A percentile compares a stretch with the other conserved stretches of the same genome.
Evolutionary conservation across 306 rosid species (phyloP).

Genomic region (Datisca glomerata): DNA sequence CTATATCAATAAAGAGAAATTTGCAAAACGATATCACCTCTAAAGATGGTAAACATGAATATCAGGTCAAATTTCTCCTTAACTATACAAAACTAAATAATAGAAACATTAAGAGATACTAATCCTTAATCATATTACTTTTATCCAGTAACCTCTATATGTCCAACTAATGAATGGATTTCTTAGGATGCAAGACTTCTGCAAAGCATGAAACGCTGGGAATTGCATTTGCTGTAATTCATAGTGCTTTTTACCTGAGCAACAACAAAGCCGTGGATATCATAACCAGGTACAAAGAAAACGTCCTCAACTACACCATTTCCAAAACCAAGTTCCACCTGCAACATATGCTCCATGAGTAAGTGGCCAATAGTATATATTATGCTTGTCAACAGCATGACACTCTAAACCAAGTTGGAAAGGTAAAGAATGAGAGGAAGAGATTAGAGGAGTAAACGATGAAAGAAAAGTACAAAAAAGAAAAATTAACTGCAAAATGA

Average conservation of each 20-base stretch:
- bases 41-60: too few species aligned
- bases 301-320: conserved; percentile 49
- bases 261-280: conserved; percentile 73
- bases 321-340: conserved; percentile 89
- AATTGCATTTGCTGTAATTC: background rate
- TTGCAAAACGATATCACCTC: too few species aligned
- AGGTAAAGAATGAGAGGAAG: background rate
- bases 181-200: too few species aligned
- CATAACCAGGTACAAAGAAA: conserved; percentile 79
- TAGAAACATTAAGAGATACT: too few species aligned
- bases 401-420: background rate
- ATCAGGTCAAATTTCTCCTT: too few species aligned
- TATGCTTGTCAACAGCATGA: background rate
- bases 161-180: too few species aligned
- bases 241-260: conserved; percentile 64
- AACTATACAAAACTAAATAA: too few species aligned
- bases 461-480: conserved; percentile 13
- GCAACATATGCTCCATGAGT: conserved; percentile 22
- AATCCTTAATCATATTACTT: too few species aligned
- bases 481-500: background rate
- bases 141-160: too few species aligned
- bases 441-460: conserved; percentile 5
- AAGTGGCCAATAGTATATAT: conserved; percentile 4
- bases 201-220: background rate
- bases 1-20: too few species aligned